Evolutionary conservation across 257 asterid genomes (phyloP).

Genomic region (Ophiorrhiza pumila): DNA sequence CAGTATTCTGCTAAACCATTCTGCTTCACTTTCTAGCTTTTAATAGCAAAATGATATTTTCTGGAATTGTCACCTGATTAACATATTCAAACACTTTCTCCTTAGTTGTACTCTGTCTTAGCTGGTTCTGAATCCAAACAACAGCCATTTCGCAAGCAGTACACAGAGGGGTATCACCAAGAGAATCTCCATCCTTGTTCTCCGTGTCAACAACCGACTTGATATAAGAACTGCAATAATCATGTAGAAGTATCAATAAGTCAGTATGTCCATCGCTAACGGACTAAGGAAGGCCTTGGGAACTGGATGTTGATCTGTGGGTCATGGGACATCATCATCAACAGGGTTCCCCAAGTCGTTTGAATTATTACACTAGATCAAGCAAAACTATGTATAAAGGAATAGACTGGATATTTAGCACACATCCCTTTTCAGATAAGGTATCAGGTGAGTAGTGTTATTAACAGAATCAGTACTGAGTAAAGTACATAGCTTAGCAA

Average conservation of each 20-base stretch:
- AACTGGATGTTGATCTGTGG: not conserved
- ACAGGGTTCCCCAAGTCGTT: not conserved
- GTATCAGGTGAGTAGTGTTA: not conserved
- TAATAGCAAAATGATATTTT: not conserved
- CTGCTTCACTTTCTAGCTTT: conserved; percentile 3
- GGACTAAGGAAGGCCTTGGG: not conserved
- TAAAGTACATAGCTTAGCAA: not conserved
- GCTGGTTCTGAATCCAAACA: conserved; percentile 84
- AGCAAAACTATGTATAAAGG: not conserved
- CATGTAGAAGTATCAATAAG: not conserved
- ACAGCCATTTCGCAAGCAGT: conserved; percentile 91
- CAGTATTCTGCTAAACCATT: not conserved
- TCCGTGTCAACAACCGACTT: conserved; percentile 67
- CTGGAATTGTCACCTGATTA: conserved; percentile 54
- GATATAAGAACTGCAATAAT: conserved; percentile 63
- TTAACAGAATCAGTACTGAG: not conserved
- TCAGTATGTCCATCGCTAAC: not conserved
- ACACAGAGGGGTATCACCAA: conserved; percentile 52
- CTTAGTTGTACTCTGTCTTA: conserved; percentile 52
- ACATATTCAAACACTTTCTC: conserved; percentile 67
- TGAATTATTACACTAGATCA: too few species aligned
- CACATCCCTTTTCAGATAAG: not conserved
- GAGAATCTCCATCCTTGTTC: conserved; percentile 8
- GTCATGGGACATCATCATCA: not conserved
- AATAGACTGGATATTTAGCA: not conserved